Evolutionary conservation across 1,284 basidiomycete species (phyloP).

Genomic region (Lentinula novae-zelandiae): DNA sequence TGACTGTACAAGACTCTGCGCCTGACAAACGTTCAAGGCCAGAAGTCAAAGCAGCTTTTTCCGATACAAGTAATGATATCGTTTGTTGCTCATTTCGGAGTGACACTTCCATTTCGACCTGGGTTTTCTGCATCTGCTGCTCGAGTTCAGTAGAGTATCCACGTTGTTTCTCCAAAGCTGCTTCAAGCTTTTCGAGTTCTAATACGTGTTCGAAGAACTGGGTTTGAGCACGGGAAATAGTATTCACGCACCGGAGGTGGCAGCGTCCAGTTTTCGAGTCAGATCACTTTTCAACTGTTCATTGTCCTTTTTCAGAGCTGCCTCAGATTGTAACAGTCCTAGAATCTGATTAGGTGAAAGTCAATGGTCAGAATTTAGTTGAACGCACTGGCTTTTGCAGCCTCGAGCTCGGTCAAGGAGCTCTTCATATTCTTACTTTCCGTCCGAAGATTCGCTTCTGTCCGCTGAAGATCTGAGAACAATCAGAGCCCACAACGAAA

Average conservation of each 20-base stretch:
- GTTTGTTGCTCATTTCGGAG: constrained; percentile 59
- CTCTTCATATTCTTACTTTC: constrained; percentile 7
- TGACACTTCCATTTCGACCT: constrained; percentile 28
- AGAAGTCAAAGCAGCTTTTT: constrained; percentile 57
- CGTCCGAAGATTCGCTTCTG: constrained; percentile 2
- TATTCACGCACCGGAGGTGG: constrained; percentile 9
- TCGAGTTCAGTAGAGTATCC: constrained; percentile 25
- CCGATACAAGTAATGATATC: constrained; percentile 64
- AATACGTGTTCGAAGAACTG: background rate
- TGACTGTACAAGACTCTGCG: constrained; percentile 45
- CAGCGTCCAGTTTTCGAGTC: background rate
- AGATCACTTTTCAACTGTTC: constrained; percentile 1
- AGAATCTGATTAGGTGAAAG: background rate
- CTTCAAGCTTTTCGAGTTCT: constrained; percentile 27
- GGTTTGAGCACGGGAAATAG: background rate
- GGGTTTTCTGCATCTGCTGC: constrained; percentile 28
- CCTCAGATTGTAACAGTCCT: constrained; percentile 4
- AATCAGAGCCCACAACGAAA: background rate
- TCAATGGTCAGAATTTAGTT: background rate
- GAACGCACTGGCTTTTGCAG: constrained; percentile 6
- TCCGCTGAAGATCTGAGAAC: constrained; percentile 4
- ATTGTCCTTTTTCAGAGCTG: constrained; percentile 2
- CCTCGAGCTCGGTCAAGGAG: background rate
- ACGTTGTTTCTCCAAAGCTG: constrained; percentile 25
- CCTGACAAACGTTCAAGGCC: constrained; percentile 50